Percentiles rank a stretch among this genome's conserved stretches.
Conservation (phyloP, 2,329 filamentous ascomycete species). For the Cephalotrichum gorgonifer region DNA sequence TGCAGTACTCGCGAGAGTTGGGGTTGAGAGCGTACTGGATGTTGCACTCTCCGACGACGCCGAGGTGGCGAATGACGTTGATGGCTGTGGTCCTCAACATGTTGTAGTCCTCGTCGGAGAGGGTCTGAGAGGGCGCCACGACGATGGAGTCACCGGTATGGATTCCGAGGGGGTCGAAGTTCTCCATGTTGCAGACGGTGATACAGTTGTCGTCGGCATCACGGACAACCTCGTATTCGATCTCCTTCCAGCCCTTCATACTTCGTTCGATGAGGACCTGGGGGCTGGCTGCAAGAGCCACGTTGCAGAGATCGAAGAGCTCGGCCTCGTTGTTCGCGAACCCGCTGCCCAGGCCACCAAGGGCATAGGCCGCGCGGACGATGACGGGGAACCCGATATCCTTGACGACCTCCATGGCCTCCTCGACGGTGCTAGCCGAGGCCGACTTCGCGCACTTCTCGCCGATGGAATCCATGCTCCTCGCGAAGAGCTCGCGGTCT, state of each 20-base stretch:
- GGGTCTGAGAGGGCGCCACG: constrained; percentile 90
- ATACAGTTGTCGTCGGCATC: constrained; percentile 97
- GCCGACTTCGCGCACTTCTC: constrained; percentile 98
- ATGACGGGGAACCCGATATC: constrained; percentile 95
- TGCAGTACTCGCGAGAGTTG: constrained; percentile 92
- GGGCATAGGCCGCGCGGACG: constrained; percentile 88
- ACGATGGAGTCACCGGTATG: constrained; percentile 98
- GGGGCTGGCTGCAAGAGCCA: constrained; percentile 88
- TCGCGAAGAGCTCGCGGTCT: constrained; percentile 92
- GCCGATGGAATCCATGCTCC: constrained; percentile 96
- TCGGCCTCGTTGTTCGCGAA: constrained; percentile 85
- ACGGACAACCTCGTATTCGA: constrained; percentile 96
- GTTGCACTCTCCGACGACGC: constrained; percentile 97
- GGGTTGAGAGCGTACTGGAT: constrained; percentile 98
- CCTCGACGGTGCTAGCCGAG: constrained; percentile 78
- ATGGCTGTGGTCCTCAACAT: constrained; percentile 96
- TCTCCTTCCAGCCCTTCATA: constrained; percentile 99
- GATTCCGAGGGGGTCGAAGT: constrained; percentile 96
- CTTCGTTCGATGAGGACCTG: constrained; percentile 94
- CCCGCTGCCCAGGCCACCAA: constrained; percentile 89
- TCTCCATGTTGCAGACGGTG: constrained; percentile 99
- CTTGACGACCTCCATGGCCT: constrained; percentile 80
- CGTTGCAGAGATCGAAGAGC: constrained; percentile 79
- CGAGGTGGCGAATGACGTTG: constrained; percentile 92
- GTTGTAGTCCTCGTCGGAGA: constrained; percentile 97